These are phyloP conservation scores for Candida neerlandica DNA, from an alignment of 1,139 yeast genomes.

Conservation along the genomic window DNA sequence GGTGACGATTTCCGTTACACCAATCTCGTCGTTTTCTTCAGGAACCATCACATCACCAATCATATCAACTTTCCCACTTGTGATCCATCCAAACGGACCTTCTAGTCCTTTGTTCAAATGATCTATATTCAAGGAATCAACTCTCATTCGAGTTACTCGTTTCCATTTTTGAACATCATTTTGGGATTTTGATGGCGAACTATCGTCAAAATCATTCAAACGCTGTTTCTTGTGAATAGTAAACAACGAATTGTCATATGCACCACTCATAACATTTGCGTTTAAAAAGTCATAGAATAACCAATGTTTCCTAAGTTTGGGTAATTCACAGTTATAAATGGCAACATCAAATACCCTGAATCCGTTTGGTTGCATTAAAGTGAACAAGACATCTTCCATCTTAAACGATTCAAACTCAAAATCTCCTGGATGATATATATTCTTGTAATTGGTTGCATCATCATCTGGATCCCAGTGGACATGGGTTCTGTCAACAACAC, in stretches of 20 bases:
- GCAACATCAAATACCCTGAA: conserved; percentile 87
- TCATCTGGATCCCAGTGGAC: conserved; percentile 82
- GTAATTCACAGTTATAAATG: conserved; percentile 80
- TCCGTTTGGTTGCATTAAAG: conserved; percentile 76
- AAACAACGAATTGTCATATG: conserved; percentile 90
- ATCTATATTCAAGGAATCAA: conserved; percentile 82
- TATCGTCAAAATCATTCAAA: conserved; percentile 39
- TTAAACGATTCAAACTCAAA: conserved; percentile 84
- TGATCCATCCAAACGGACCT: conserved; percentile 98
- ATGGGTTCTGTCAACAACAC: conserved; percentile 88
- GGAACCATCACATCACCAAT: conserved; percentile 88
- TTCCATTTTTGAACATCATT: conserved; percentile 41
- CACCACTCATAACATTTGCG: conserved; percentile 85
- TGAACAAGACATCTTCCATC: conserved; percentile 83
- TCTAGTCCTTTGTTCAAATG: conserved; percentile 87
- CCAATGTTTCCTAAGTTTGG: conserved; percentile 88
- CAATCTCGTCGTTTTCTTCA: conserved; percentile 51
- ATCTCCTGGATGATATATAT: conserved; percentile 80
- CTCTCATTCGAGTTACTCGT: conserved; percentile 74
- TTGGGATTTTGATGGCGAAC: background rate
- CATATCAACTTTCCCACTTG: conserved; percentile 88
- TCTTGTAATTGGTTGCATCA: conserved; percentile 79
- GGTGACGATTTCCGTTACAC: conserved; percentile 42
- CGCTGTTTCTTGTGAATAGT: conserved; percentile 82
- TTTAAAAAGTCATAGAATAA: conserved; percentile 81